Conservation (phyloP, 106 monocot species). For the Posidonia australis region DNA sequence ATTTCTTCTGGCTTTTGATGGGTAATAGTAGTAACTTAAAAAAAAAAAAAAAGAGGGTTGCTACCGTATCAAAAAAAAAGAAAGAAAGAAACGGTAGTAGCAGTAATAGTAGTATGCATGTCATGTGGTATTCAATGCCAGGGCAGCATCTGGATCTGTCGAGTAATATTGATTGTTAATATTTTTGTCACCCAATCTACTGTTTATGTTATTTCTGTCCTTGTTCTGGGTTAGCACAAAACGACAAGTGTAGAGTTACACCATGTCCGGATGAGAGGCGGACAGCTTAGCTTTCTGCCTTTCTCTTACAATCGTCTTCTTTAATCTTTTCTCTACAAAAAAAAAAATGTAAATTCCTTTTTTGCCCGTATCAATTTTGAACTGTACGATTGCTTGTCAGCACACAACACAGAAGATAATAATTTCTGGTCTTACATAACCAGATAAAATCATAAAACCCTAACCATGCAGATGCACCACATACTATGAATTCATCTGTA, state of each 20-base stretch:
- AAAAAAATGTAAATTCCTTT: too few species aligned
- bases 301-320: not conserved
- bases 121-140: conserved; percentile 11
- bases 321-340: not conserved
- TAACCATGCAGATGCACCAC: not conserved
- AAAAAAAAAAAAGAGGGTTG: too few species aligned
- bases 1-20: too few species aligned
- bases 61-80: too few species aligned
- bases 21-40: too few species aligned
- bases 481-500: not conserved
- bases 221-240: not conserved
- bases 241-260: not conserved
- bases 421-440: too few species aligned
- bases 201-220: not conserved
- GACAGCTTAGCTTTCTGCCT: not conserved
- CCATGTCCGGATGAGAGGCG: not conserved
- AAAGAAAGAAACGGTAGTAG: too few species aligned
- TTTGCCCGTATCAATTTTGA: too few species aligned
- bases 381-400: too few species aligned
- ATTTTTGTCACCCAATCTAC: not conserved
- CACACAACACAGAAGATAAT: too few species aligned
- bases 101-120: conserved; percentile 2
- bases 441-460: too few species aligned
- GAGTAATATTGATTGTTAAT: conserved; percentile 1
- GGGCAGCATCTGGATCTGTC: conserved; percentile 2